Percentiles rank a stretch among this genome's conserved stretches.
phyloP scores from a whole-genome alignment of 2,329 filamentous ascomycete species.

The Epichloe baconii region DNA sequence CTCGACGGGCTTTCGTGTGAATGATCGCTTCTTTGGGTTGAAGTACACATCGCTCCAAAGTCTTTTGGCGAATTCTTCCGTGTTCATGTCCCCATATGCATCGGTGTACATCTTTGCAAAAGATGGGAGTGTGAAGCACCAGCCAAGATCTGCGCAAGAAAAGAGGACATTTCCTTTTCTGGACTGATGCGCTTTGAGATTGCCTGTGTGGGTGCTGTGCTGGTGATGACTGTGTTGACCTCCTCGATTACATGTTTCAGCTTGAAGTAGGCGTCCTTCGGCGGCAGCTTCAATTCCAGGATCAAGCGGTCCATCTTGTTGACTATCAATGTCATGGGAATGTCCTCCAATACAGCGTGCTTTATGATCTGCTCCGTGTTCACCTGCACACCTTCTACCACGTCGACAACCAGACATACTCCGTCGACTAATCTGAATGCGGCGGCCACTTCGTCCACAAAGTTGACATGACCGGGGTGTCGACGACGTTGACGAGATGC shows the following conservation, averaged over 20 bases:
- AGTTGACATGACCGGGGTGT: slow-evolving; percentile 96
- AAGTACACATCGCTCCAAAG: slow-evolving; percentile 97
- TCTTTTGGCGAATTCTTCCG: slow-evolving; percentile 67
- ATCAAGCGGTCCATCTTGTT: slow-evolving; percentile 98
- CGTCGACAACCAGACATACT: slow-evolving; percentile 85
- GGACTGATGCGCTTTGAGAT: slow-evolving; percentile 74
- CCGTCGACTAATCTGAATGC: slow-evolving; percentile 81
- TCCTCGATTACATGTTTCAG: slow-evolving; percentile 97
- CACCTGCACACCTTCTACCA: slow-evolving; percentile 96
- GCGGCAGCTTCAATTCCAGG: slow-evolving; percentile 83
- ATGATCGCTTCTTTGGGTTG: slow-evolving; percentile 80
- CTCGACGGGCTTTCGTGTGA: slow-evolving; percentile 77
- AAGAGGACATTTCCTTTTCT: slow-evolving; percentile 97
- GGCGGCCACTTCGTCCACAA: slow-evolving; percentile 90
- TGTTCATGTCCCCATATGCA: slow-evolving; percentile 69
- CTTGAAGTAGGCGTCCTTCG: slow-evolving; percentile 96
- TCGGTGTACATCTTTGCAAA: slow-evolving; percentile 96
- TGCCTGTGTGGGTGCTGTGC: slow-evolving; percentile 67
- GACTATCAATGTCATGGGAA: slow-evolving; percentile 79
- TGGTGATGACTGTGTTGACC: slow-evolving; percentile 91
- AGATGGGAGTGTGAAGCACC: slow-evolving; percentile 90
- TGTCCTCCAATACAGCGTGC: slow-evolving; percentile 78
- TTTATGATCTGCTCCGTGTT: slow-evolving; percentile 97
- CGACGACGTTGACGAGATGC: slow-evolving; percentile 85
- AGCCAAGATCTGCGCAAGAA: slow-evolving; percentile 82